phyloP scores from a whole-genome alignment of 148 eudicot species.

The Tetragonia tetragonoides region DNA sequence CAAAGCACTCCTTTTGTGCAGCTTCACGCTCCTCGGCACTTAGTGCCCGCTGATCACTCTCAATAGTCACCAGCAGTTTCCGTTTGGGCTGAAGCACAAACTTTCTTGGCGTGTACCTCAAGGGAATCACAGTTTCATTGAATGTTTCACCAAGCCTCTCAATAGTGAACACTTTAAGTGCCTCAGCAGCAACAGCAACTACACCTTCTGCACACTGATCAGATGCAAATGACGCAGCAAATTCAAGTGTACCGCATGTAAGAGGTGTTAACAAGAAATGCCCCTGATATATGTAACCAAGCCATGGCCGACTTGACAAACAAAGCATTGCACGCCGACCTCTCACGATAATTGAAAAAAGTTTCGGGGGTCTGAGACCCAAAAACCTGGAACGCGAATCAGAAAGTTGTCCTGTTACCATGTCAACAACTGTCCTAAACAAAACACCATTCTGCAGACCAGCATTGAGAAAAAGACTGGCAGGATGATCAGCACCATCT shows the following conservation, averaged over 20 bases:
- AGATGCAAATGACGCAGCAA: slow-evolving; percentile 93
- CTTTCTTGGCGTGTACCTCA: slow-evolving; percentile 94
- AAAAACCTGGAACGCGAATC: slow-evolving; percentile 95
- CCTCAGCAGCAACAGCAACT: slow-evolving; percentile 96
- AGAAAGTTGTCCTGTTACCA: slow-evolving; percentile 95
- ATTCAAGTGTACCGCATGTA: slow-evolving; percentile 89
- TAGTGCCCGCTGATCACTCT: slow-evolving; percentile 94
- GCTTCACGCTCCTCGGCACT: slow-evolving; percentile 93
- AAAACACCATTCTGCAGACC: slow-evolving; percentile 93
- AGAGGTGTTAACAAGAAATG: slow-evolving; percentile 92
- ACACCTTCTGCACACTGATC: slow-evolving; percentile 99
- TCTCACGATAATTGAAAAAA: slow-evolving; percentile 74
- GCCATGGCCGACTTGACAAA: slow-evolving; percentile 97
- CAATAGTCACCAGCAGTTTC: slow-evolving; percentile 74
- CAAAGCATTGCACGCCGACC: slow-evolving; percentile 96
- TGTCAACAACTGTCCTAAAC: slow-evolving; percentile 94
- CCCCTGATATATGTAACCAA: slow-evolving; percentile 97
- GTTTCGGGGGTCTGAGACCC: slow-evolving; percentile 86
- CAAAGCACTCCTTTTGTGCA: slow-evolving; percentile 82
- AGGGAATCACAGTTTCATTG: slow-evolving; percentile 79
- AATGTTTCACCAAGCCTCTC: slow-evolving; percentile 97
- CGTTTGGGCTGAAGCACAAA: slow-evolving; percentile 85
- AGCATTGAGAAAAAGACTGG: slow-evolving; percentile 89
- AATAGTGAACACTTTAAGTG: slow-evolving; percentile 81
- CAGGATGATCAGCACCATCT: slow-evolving; percentile 99